Percentiles rank a stretch among this genome's conserved stretches.
phyloP scores from a whole-genome alignment of 2,329 filamentous ascomycete species.

The Parascedosporium putredinis region DNA sequence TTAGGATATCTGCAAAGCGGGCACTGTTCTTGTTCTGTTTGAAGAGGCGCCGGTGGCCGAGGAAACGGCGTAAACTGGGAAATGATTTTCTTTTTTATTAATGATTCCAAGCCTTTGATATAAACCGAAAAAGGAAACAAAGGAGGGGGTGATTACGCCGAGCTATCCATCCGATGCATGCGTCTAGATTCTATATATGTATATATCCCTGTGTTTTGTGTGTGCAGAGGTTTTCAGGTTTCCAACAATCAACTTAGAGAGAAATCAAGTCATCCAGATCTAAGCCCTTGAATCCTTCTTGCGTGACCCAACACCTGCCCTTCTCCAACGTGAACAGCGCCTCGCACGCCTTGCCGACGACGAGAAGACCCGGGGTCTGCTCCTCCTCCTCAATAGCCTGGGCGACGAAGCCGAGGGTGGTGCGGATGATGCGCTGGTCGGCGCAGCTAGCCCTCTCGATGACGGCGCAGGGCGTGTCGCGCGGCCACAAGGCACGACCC shows the following conservation, averaged over 20 bases:
- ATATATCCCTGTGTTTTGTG: neutral
- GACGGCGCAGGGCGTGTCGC: constrained; percentile 76
- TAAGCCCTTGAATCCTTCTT: constrained; percentile 74
- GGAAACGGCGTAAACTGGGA: neutral
- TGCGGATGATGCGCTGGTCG: constrained; percentile 86
- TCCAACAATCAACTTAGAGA: too few relatives aligned
- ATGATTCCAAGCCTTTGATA: too few relatives aligned
- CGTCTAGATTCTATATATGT: neutral
- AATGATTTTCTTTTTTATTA: too few relatives aligned
- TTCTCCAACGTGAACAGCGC: constrained; percentile 52
- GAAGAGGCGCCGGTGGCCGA: constrained; percentile 34
- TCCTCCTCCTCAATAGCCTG: constrained; percentile 82
- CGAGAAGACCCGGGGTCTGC: constrained; percentile 80
- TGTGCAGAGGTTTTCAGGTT: neutral
- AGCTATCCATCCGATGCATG: neutral
- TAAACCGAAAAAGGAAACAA: too few relatives aligned
- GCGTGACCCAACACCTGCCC: constrained; percentile 65
- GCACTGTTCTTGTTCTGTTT: constrained; percentile 64
- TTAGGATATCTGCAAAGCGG: constrained; percentile 74
- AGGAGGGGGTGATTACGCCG: neutral
- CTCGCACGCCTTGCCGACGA: constrained; percentile 76
- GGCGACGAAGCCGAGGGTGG: constrained; percentile 68
- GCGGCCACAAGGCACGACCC: constrained; percentile 53
- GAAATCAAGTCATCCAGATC: constrained; percentile 32
- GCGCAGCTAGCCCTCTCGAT: constrained; percentile 89